phyloP scores from a whole-genome alignment of 1,284 basidiomycete species.

The Ustilago sp. region DNA sequence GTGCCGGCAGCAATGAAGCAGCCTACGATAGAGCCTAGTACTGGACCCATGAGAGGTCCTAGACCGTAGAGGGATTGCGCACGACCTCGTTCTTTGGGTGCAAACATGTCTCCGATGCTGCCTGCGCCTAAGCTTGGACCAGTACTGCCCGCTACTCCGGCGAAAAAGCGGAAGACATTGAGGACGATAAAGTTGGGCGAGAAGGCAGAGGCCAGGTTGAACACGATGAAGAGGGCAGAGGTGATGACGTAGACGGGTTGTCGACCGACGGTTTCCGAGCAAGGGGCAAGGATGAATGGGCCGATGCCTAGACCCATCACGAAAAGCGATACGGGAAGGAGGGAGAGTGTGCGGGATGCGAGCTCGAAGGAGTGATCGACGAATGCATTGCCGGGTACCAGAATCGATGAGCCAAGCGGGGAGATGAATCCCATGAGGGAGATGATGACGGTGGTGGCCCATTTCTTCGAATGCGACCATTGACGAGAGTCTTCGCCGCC shows the following conservation, averaged over 20 bases:
- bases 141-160: slow-evolving; percentile 55
- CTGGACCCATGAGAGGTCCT: slow-evolving; percentile 61
- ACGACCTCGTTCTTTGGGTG: slow-evolving; percentile 50
- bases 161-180: slow-evolving; percentile 55
- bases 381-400: slow-evolving; percentile 52
- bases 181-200: slow-evolving; percentile 66
- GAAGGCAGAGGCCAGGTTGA: slow-evolving; percentile 66
- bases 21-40: slow-evolving; percentile 57
- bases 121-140: slow-evolving; percentile 62
- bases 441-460: slow-evolving; percentile 58
- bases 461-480: slow-evolving; percentile 48
- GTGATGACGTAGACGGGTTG: slow-evolving; percentile 70
- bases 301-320: slow-evolving; percentile 66
- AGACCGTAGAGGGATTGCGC: slow-evolving; percentile 58
- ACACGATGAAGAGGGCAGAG: slow-evolving; percentile 65
- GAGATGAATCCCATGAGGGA: slow-evolving; percentile 65
- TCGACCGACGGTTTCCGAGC: slow-evolving; percentile 71
- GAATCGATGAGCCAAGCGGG: slow-evolving; percentile 61
- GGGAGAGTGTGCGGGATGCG: slow-evolving; percentile 38
- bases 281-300: slow-evolving; percentile 72
- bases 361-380: slow-evolving; percentile 47
- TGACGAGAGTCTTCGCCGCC: slow-evolving; percentile 41
- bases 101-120: slow-evolving; percentile 64
- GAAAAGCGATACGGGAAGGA: slow-evolving; percentile 59
- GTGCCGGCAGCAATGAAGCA: slow-evolving; percentile 52